Evolutionary conservation across 2,329 filamentous ascomycete genomes (phyloP).

Genomic region (Cercospora sp.): DNA sequence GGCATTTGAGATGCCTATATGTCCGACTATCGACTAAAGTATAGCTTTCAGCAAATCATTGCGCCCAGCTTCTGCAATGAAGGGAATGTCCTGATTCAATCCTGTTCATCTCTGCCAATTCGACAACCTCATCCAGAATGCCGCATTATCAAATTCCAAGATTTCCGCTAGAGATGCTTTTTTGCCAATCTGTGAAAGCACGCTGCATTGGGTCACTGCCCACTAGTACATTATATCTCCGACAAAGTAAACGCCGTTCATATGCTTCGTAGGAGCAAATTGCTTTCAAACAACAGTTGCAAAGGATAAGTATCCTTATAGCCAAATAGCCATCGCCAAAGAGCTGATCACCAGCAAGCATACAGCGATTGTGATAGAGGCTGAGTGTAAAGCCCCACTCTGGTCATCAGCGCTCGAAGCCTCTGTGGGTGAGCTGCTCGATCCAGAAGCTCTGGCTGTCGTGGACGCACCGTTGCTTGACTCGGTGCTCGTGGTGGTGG

Average conservation of each 20-base stretch:
- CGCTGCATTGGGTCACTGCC: background rate
- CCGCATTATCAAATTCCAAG: background rate
- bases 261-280: background rate
- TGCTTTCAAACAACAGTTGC: background rate
- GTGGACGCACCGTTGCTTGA: conserved; percentile 6
- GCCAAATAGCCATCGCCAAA: background rate
- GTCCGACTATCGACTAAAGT: background rate
- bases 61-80: background rate
- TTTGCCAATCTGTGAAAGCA: background rate
- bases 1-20: background rate
- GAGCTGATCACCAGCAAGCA: background rate
- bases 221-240: background rate
- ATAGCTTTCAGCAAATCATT: background rate
- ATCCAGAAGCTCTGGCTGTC: conserved; percentile 13
- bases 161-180: background rate
- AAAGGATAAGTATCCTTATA: background rate
- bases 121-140: background rate
- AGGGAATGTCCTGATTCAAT: background rate
- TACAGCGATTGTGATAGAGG: background rate
- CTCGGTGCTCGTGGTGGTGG: conserved; percentile 26
- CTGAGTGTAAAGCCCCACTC: background rate
- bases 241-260: background rate
- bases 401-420: background rate
- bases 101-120: background rate
- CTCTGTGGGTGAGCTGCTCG: background rate